Base-by-base conservation (phyloP, 768 basidiomycete species). In the Podaxis sp. region DNA sequence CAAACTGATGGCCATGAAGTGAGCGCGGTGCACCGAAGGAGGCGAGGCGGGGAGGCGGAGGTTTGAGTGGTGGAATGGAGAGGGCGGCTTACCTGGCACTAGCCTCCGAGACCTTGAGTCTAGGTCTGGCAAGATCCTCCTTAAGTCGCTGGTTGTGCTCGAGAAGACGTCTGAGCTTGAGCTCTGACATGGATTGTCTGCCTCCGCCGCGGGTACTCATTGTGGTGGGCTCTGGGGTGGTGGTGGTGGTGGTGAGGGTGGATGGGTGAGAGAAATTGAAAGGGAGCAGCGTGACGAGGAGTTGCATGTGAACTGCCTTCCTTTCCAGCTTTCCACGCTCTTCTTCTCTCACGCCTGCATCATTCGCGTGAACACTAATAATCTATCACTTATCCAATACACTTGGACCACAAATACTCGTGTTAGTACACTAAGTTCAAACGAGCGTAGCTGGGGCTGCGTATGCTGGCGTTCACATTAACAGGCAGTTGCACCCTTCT, bases 151-250 rank as follows among this genome's bases (percentile, higher is more conserved):
- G 89, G 71, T 97, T 98, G 78, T 98, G 95, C 74, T 98, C 95
- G 37, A 92, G 89, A 69, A 98, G 79, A 47, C 95, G 85, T 25
- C 95, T 85, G 61, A 97, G 90, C 83, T 97, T 97, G 73, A 98
- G 90, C 81, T 98, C 95, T 50, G 92, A 92, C 94, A 98, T 96
- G 65, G 92, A 92, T 78, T 95, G 94, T 62, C 85, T 77, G 55
- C 83, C 82, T 70, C 87, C 80, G 65, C 79, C 71, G 65, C 87
- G 81, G 69, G 79, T 77, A 66, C 82, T 86, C 86, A 88, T 88
- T 60, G 52, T 52, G 59, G 64, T 62, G 28, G 63, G 58, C 61
- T 62, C 57, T 52, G 56, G 63, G 21, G 21, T 21, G 21, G 21
- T 21, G 21, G 44, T 23, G 23, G 38, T 56, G 50, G 50, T 55